These are phyloP conservation scores for Pythium angustatum DNA, from an alignment of 352 stramenopile genomes.

Conservation along the genomic window DNA sequence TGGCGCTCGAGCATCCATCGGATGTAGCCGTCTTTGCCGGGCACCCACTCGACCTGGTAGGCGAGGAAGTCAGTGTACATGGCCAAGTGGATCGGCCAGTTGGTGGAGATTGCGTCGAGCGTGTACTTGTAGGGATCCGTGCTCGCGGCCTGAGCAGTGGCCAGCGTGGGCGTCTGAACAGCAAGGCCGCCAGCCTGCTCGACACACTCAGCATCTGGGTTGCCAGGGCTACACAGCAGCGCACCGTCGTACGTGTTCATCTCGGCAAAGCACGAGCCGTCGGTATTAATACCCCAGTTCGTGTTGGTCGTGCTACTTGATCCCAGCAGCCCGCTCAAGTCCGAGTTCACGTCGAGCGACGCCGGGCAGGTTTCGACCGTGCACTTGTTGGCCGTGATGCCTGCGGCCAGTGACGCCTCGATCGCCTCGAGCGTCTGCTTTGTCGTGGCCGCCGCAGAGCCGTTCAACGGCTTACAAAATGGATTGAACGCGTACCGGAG, in stretches of 20 bases:
- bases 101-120: slow-evolving; percentile 64
- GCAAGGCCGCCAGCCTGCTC: slow-evolving; percentile 28
- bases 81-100: slow-evolving; percentile 57
- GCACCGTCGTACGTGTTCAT: slow-evolving; percentile 58
- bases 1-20: slow-evolving; percentile 52
- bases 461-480: slow-evolving; percentile 24
- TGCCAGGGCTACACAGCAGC: slow-evolving; percentile 30
- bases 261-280: slow-evolving; percentile 59
- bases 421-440: slow-evolving; percentile 36
- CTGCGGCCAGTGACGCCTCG: slow-evolving; percentile 32
- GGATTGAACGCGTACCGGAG: slow-evolving; percentile 42
- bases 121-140: slow-evolving; percentile 43
- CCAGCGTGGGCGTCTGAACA: slow-evolving; percentile 17
- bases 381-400: slow-evolving; percentile 60
- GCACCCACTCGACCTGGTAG: slow-evolving; percentile 69
- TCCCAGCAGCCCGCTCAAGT: slow-evolving; percentile 35
- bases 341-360: slow-evolving; percentile 44
- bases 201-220: slow-evolving; percentile 22
- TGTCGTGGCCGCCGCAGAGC: slow-evolving; percentile 1
- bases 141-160: slow-evolving; percentile 19
- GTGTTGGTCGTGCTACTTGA: slow-evolving; percentile 25
- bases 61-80: slow-evolving; percentile 51
- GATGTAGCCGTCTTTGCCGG: slow-evolving; percentile 52
- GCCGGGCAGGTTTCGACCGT: slow-evolving; percentile 40
- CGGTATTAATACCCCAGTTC: slow-evolving; percentile 68